Base-by-base conservation (phyloP, 352 stramenopile species). In the Globisporangium echinulatum region DNA sequence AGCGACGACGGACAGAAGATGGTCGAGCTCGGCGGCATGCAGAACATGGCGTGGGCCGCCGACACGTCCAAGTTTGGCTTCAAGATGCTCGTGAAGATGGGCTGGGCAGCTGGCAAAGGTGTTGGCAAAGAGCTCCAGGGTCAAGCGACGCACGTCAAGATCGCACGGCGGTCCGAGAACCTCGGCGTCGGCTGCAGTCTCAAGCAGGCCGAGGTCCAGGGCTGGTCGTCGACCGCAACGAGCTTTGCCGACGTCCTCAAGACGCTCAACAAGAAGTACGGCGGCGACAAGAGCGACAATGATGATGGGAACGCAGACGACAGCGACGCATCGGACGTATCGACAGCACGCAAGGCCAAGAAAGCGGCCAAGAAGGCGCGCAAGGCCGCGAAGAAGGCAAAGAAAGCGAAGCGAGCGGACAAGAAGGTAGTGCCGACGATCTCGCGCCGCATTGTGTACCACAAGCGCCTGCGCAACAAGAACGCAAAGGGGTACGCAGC, bases 31-130 rank as follows among this genome's bases (percentile, higher is more conserved):
- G 85, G 85, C 33, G 85, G 85, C 48, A 87, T 90, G 72, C 85
- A 94, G 69, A 94, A 94, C 70, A 94, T 90, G 82, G 85, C 82
- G 55, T 94, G 85, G 85, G 82, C 85, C 8, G 68, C 79, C 17
- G 91, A 97, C 67, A 90, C 79, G 61, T 91, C 72, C 75, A 97
- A 97, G 72, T 97, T 97, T 56, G 96, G 96, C 15, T 94, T 90
- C 64, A 96, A 96, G 67, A 96, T 98, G 85, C 83, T 98, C 39
- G 68, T 91, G 19, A 98, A 98, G 70, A 98, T 98, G 94, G 96
- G 96, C 65, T 98, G 94, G 93, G 91, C 85, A 25, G 90, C 97
- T 38, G 92, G 92, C 53, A 85, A 96, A 62, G 94, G 90, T 55
- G 82, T 98, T 43, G 96, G 96, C 17, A 97, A 98, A 66, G 75